phyloP scores from a whole-genome alignment of 768 basidiomycete species.

The Leccinum olivaceopallidum region DNA sequence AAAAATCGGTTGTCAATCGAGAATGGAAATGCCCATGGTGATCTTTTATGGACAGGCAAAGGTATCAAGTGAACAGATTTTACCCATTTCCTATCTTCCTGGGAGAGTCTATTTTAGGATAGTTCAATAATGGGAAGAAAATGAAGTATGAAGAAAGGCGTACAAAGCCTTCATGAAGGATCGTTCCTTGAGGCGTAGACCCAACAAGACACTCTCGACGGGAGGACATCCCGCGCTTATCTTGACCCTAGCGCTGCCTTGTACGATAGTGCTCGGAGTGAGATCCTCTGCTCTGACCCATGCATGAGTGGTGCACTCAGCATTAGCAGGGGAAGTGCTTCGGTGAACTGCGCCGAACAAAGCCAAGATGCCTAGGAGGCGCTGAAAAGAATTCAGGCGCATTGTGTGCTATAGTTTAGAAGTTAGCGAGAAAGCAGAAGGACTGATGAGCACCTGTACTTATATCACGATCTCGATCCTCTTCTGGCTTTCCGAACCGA shows the following conservation, averaged over 20 bases:
- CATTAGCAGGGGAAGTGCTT: not conserved
- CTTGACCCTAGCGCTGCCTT: conserved; percentile 17
- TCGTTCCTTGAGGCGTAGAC: conserved; percentile 23
- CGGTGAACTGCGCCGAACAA: conserved; percentile 2
- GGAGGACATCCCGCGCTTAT: conserved; percentile 17
- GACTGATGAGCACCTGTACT: not conserved
- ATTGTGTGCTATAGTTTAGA: not conserved
- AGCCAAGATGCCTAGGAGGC: conserved; percentile 4
- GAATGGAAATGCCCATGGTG: not conserved
- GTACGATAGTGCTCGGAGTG: conserved; percentile 10
- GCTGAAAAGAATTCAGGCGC: not conserved
- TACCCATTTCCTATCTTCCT: conserved; percentile 1
- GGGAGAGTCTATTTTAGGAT: conserved; percentile 1
- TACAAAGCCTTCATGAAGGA: conserved; percentile 18
- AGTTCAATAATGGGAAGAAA: not conserved
- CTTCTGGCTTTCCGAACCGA: not conserved
- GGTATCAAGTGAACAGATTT: not conserved
- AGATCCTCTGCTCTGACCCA: conserved; percentile 26
- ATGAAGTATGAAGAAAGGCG: not conserved
- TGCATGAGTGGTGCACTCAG: conserved; percentile 8
- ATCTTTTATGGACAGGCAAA: no score
- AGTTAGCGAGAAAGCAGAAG: not conserved
- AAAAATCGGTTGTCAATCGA: not conserved
- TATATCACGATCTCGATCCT: not conserved
- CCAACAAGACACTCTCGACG: conserved; percentile 6